These are phyloP conservation scores for Blastobotrys attinorum DNA, from an alignment of 805 yeast genomes.

Conservation along the genomic window DNA sequence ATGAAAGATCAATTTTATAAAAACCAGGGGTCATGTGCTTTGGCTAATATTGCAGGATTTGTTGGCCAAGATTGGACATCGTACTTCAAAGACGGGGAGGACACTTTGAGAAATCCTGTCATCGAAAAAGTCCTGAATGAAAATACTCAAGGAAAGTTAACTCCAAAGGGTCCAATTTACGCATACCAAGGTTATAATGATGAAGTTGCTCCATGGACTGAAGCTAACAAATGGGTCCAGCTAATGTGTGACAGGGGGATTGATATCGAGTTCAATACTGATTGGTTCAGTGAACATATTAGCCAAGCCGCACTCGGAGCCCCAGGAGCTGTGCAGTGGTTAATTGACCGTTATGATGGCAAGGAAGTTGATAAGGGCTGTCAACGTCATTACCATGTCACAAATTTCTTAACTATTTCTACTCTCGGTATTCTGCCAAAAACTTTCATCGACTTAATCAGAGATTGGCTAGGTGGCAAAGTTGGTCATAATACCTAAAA, in stretches of 20 bases:
- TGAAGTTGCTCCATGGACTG: conserved; percentile 11
- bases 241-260: conserved; percentile 2
- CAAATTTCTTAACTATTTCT: too few relatives aligned
- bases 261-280: neutral
- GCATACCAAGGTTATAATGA: conserved; percentile 24
- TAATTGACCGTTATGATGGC: conserved; percentile 4
- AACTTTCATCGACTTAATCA: too few relatives aligned
- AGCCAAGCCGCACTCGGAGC: neutral
- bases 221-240: neutral
- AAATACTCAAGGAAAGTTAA: conserved; percentile 18
- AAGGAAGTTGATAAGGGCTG: neutral
- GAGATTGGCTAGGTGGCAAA: too few relatives aligned
- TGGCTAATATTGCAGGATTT: conserved; percentile 11
- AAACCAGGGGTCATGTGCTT: conserved; percentile 13
- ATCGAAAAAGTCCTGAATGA: conserved; percentile 13
- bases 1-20: conserved; percentile 13
- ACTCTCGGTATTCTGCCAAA: too few relatives aligned
- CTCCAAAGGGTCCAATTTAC: conserved; percentile 19
- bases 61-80: conserved; percentile 14
- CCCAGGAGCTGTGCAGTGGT: conserved; percentile 2
- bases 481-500: too few relatives aligned
- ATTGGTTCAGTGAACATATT: neutral
- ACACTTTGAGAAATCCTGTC: conserved; percentile 9
- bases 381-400: neutral
- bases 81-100: conserved; percentile 15